Base-by-base conservation (phyloP, 352 stramenopile species). In the Globisporangium okanoganense region DNA sequence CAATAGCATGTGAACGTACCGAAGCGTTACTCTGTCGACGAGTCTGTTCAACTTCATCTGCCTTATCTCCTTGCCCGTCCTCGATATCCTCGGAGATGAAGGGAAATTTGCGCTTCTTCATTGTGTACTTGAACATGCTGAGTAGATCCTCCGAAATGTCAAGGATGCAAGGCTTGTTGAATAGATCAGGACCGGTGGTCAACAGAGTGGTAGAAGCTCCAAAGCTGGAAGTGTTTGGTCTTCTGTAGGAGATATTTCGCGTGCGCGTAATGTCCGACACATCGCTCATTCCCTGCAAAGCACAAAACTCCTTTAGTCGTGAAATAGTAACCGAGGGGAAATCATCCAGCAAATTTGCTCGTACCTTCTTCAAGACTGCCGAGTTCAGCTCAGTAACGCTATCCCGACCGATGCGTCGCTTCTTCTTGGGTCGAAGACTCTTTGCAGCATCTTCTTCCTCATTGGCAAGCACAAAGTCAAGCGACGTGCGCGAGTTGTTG, bases 31-130 rank as follows among this genome's bases (percentile, higher is more conserved):
- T 94, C 70, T 89, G 78, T 29, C 80, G 80, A 25, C 84, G 79
- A 22, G 77, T 87, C 43, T 88, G 67, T 49, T 94, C 85, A 48
- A 91, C 75, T n/a, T 78, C 71, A 4, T 58, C 58, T 18, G 84
- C 64, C 31, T 72, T 44, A 7, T 53, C 38, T 73, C 33, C 66
- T 66, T 55, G 55, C 58, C 14, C 35, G 22, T 55, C 53, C 1
- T 69, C 36, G 4, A 64, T 60, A 8, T 72, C 50, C 27, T 68
- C 69, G 1, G 48, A 62, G 25, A 72, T 62, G 56, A 92, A 92
- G 31, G 79, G 84, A 45, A 94, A 88, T 52, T 90, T 95, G 18
- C 74, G 72, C 72, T 93, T 93, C 69, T 85, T 92, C 88, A 95
- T 95, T 1, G 82, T 94, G 52, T 81, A 61, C 56, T 79, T 78